These are phyloP conservation scores for Syncephalastrum contaminatum DNA, from an alignment of 371 early-diverging fungal species.

Conservation along the genomic window DNA sequence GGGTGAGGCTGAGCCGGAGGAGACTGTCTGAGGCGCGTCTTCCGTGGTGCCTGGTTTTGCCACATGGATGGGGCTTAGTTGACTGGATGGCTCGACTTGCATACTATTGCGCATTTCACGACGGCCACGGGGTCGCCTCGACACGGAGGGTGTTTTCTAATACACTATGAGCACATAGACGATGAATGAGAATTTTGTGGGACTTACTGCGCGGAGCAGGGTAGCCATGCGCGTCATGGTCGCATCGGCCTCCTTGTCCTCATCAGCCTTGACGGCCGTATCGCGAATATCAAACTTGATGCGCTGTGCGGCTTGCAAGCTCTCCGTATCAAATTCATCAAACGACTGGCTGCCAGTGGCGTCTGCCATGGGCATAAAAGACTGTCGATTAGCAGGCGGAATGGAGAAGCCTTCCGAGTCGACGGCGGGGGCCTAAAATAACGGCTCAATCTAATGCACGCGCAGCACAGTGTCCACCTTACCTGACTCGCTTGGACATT, in stretches of 20 bases:
- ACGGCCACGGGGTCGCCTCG: slow-evolving; percentile 35
- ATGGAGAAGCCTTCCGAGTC: slow-evolving; percentile 47
- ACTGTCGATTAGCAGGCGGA: slow-evolving; percentile 39
- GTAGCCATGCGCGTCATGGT: slow-evolving; percentile 19
- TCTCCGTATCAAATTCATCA: neutral
- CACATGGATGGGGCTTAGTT: too few relatives aligned
- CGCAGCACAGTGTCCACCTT: too few relatives aligned
- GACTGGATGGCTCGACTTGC: slow-evolving; percentile 10
- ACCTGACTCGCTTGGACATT: too few relatives aligned
- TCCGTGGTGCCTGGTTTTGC: too few relatives aligned
- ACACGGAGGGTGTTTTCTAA: slow-evolving; percentile 22
- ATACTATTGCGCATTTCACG: slow-evolving; percentile 24
- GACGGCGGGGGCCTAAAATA: slow-evolving; percentile 18
- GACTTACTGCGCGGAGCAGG: slow-evolving; percentile 20
- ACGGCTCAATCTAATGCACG: too few relatives aligned
- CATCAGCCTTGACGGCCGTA: slow-evolving; percentile 7
- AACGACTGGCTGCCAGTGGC: slow-evolving; percentile 3
- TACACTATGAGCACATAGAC: neutral
- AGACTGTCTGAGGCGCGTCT: slow-evolving; percentile 2
- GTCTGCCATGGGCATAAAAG: slow-evolving; percentile 14
- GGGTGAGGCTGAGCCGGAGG: slow-evolving; percentile 16
- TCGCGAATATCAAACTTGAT: slow-evolving; percentile 22
- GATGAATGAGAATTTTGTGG: neutral
- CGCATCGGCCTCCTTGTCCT: slow-evolving; percentile 20
- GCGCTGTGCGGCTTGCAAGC: slow-evolving; percentile 11